These are phyloP conservation scores for Papiliotrema laurentii DNA, from an alignment of 1,284 basidiomycete species.

Conservation along the genomic window DNA sequence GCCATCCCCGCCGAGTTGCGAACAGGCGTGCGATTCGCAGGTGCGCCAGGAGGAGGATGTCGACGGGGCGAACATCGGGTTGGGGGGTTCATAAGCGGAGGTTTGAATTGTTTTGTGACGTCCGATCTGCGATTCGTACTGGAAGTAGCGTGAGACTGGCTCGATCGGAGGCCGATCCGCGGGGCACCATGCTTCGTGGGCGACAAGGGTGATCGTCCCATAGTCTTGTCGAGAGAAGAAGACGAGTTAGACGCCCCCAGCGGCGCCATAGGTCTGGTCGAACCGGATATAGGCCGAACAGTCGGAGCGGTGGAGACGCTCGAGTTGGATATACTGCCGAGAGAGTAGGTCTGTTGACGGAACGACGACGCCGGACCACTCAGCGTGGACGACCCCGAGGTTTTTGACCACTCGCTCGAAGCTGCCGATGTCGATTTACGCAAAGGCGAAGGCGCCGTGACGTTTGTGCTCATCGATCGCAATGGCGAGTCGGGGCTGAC, in stretches of 20 bases:
- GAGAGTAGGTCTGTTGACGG: not conserved
- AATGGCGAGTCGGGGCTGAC: not conserved
- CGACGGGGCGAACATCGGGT: slow-evolving; percentile 8
- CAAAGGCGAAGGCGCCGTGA: slow-evolving; percentile 3
- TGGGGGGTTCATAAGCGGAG: not conserved
- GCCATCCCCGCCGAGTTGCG: no score
- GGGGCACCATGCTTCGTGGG: slow-evolving; percentile 5
- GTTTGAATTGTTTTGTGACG: slow-evolving; percentile 5
- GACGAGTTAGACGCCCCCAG: no score
- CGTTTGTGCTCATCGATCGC: not conserved
- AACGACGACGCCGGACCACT: not conserved
- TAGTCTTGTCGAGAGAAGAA: no score
- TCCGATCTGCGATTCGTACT: not conserved
- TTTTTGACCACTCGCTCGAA: not conserved
- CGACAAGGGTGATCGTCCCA: slow-evolving; percentile 3
- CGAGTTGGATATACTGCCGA: no score
- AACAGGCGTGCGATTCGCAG: no score
- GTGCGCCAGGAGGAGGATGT: not conserved
- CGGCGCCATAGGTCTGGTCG: no score
- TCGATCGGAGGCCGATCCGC: slow-evolving; percentile 6
- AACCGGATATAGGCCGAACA: no score
- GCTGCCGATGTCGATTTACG: not conserved
- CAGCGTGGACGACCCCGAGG: not conserved
- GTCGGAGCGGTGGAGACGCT: not conserved
- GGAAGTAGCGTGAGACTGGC: not conserved